Evolutionary conservation across 768 basidiomycete genomes (phyloP).

Genomic region (Wakefieldia striispora): DNA sequence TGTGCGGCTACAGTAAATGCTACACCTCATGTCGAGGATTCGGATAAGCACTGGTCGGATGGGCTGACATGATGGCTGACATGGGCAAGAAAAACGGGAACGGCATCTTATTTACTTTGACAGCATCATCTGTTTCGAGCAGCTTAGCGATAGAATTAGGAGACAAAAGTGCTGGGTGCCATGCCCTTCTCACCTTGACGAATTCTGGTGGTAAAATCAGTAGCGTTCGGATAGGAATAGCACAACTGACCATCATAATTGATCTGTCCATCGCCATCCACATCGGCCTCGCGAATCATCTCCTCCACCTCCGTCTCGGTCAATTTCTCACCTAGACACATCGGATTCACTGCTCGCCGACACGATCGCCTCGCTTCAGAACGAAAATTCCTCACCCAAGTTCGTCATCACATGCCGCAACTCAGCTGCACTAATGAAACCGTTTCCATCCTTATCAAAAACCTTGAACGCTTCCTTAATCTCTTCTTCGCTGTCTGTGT

Average conservation of each 20-base stretch:
- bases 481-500: constrained; percentile 92
- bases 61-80: constrained; percentile 7
- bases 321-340: constrained; percentile 71
- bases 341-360: constrained; percentile 3
- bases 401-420: constrained; percentile 90
- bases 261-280: constrained; percentile 93
- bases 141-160: constrained; percentile 4
- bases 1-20: constrained; percentile 9
- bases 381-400: constrained; percentile 53
- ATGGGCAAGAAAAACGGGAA: constrained; percentile 11
- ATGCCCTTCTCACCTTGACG: constrained; percentile 52
- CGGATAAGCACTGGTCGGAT: background rate
- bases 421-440: constrained; percentile 84
- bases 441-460: constrained; percentile 95
- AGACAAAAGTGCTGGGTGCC: background rate
- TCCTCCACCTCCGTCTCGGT: constrained; percentile 87
- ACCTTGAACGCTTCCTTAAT: constrained; percentile 96
- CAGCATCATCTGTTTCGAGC: constrained; percentile 62
- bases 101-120: constrained; percentile 47
- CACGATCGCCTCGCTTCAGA: background rate
- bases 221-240: background rate
- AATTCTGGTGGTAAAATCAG: constrained; percentile 51
- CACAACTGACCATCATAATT: constrained; percentile 68
- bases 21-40: background rate
- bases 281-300: constrained; percentile 96